phyloP scores from a whole-genome alignment of 169 alveolate genomes.

The Theileria annulata region DNA sequence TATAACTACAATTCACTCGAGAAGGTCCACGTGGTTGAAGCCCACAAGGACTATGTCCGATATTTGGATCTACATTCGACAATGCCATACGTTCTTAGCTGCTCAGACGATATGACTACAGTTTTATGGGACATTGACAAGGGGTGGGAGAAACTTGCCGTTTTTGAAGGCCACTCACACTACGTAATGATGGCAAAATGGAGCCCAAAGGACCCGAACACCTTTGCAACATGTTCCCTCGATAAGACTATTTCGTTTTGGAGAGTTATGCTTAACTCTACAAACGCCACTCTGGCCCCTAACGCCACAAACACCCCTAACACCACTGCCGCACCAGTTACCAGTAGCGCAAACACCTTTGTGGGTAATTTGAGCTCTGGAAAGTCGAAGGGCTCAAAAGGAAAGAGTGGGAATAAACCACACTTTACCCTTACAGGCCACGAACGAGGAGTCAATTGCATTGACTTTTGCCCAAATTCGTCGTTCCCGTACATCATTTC shows the following conservation, averaged over 20 bases:
- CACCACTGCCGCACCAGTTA: no score
- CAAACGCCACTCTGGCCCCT: slow-evolving; percentile 45
- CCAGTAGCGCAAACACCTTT: neutral
- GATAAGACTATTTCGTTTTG: slow-evolving; percentile 94
- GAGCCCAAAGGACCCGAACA: slow-evolving; percentile 95
- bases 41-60: slow-evolving; percentile 97
- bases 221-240: slow-evolving; percentile 95
- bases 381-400: slow-evolving; percentile 6
- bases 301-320: slow-evolving; percentile 3
- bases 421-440: slow-evolving; percentile 97
- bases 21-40: slow-evolving; percentile 90
- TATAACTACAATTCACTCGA: slow-evolving; percentile 96
- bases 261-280: slow-evolving; percentile 72
- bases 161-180: slow-evolving; percentile 96
- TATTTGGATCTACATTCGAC: slow-evolving; percentile 94
- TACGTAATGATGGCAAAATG: slow-evolving; percentile 96
- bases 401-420: slow-evolving; percentile 82
- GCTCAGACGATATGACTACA: slow-evolving; percentile 96
- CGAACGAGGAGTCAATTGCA: slow-evolving; percentile 95
- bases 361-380: neutral
- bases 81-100: slow-evolving; percentile 90
- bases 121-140: slow-evolving; percentile 95
- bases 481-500: slow-evolving; percentile 93
- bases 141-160: slow-evolving; percentile 88
- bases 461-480: slow-evolving; percentile 77